Percentiles rank a stretch among this genome's conserved stretches.
Evolutionary conservation across 176 grass and related monocot species (phyloP).

Genomic region (Oryza brachyantha): DNA sequence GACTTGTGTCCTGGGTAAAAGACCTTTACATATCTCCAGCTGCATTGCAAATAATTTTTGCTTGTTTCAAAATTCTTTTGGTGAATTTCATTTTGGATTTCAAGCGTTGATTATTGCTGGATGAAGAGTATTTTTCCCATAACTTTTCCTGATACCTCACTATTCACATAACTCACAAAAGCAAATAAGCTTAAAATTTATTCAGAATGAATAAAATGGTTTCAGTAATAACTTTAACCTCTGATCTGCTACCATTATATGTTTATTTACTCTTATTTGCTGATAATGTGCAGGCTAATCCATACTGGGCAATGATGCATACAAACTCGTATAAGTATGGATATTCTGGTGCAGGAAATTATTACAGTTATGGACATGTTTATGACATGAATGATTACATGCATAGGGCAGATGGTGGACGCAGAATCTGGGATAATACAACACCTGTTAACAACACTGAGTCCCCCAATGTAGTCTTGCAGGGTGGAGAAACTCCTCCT

Average conservation of each 20-base stretch:
- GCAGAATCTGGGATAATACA: conserved; percentile 67
- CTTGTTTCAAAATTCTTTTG: not conserved
- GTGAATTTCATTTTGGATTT: not conserved
- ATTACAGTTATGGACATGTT: conserved; percentile 67
- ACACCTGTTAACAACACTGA: conserved; percentile 51
- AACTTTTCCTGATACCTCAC: not conserved
- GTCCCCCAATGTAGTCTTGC: conserved; percentile 38
- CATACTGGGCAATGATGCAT: conserved; percentile 92
- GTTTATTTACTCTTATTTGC: conserved; percentile 18
- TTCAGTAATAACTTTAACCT: not conserved
- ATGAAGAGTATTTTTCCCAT: not conserved
- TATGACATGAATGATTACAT: conserved; percentile 74
- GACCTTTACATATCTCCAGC: conserved; percentile 1
- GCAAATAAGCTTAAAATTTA: not conserved
- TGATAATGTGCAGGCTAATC: conserved; percentile 55
- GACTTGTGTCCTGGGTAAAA: not conserved
- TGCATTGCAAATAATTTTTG: not conserved
- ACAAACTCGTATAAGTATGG: conserved; percentile 90
- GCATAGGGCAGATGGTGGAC: conserved; percentile 66
- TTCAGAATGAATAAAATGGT: conserved; percentile 12
- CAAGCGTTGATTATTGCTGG: not conserved
- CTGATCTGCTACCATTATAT: not conserved
- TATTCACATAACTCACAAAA: not conserved
- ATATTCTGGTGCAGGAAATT: conserved; percentile 70
- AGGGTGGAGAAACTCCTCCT: conserved; percentile 40